A percentile compares a stretch with the other conserved stretches of the same genome.
phyloP scores from a whole-genome alignment of 2,329 filamentous ascomycete species.

The Calonectria honghensis region DNA sequence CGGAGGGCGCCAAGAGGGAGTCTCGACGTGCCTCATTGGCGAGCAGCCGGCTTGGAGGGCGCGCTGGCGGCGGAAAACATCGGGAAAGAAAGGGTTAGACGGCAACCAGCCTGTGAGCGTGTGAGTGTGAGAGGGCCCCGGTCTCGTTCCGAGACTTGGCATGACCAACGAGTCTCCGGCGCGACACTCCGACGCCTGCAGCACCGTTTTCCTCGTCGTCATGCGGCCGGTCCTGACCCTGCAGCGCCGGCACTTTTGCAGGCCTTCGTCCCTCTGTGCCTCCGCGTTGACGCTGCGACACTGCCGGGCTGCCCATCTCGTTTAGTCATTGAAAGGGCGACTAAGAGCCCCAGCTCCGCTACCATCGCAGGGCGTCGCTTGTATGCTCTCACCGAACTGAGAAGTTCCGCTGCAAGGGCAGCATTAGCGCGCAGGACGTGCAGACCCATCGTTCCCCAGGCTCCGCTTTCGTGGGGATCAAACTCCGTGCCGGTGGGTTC shows the following conservation, averaged over 20 bases:
- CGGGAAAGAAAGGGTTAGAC: constrained; percentile 38
- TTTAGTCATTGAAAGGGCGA: constrained; percentile 1
- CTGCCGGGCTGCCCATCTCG: background rate
- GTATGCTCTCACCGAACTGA: constrained; percentile 32
- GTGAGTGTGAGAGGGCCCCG: background rate
- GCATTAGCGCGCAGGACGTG: constrained; percentile 36
- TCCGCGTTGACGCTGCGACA: background rate
- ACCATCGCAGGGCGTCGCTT: background rate
- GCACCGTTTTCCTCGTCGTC: constrained; percentile 4
- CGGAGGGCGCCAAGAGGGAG: constrained; percentile 11
- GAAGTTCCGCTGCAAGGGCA: constrained; percentile 40
- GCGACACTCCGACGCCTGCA: constrained; percentile 11
- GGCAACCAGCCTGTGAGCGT: background rate
- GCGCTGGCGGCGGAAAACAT: constrained; percentile 44
- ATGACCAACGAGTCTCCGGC: background rate
- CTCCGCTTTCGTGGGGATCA: constrained; percentile 41
- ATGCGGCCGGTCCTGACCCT: background rate
- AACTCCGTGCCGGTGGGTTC: constrained; percentile 13
- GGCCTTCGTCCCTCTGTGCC: background rate
- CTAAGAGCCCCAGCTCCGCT: constrained; percentile 5
- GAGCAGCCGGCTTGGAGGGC: constrained; percentile 23
- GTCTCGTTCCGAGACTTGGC: constrained; percentile 1
- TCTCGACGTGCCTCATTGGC: constrained; percentile 3
- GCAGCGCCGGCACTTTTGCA: background rate
- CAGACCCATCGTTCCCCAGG: constrained; percentile 39